Percentiles rank a stretch among this genome's conserved stretches.
Evolutionary conservation across 805 yeast genomes (phyloP).

Genomic region (Teunomyces barrocoloradensis): DNA sequence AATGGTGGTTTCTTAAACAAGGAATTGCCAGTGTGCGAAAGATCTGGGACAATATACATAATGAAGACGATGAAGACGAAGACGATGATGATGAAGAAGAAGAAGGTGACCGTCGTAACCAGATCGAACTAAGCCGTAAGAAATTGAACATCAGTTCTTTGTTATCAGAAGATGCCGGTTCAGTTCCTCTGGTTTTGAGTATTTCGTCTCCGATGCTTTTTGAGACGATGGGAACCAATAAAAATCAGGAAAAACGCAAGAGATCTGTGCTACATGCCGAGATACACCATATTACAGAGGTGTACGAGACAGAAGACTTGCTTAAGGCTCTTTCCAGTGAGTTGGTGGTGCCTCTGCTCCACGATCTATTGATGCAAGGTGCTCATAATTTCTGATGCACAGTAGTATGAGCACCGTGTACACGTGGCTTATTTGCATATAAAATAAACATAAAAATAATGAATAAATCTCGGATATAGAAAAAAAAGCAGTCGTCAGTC

Average conservation of each 20-base stretch:
- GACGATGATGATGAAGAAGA: background rate
- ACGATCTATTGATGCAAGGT: background rate
- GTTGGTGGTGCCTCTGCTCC: background rate
- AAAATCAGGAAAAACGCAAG: background rate
- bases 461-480: background rate
- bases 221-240: background rate
- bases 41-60: background rate
- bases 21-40: background rate
- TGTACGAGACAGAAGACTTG: background rate
- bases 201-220: background rate
- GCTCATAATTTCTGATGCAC: background rate
- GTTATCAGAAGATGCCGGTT: conserved; percentile 2
- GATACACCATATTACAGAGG: background rate
- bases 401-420: background rate
- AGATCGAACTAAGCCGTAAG: conserved; percentile 1
- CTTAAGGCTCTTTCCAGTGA: background rate
- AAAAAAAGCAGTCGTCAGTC: background rate
- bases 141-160: conserved; percentile 5
- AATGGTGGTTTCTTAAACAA: conserved; percentile 7
- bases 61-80: background rate
- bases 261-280: background rate
- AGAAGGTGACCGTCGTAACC: background rate
- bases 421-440: background rate
- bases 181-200: conserved; percentile 7
- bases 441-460: background rate